Evolutionary conservation across 2,329 filamentous ascomycete genomes (phyloP).

Genomic region (Falciphora oryzae): DNA sequence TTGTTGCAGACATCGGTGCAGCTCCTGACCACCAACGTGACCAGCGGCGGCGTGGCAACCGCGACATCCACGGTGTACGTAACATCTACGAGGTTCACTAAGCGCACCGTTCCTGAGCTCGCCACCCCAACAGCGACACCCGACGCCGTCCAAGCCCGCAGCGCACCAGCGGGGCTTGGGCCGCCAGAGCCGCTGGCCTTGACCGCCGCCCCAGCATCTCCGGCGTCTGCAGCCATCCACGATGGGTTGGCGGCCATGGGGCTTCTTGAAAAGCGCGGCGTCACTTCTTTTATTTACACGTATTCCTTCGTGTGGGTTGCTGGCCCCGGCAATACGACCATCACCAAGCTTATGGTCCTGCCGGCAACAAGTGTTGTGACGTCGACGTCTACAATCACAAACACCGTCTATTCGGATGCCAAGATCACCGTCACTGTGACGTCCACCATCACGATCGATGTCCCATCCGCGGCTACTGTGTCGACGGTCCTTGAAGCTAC

Average conservation of each 20-base stretch:
- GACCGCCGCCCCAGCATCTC: background rate
- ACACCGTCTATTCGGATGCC: background rate
- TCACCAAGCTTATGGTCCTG: background rate
- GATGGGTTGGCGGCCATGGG: conserved; percentile 4
- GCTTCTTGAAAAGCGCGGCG: background rate
- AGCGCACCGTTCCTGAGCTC: background rate
- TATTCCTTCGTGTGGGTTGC: background rate
- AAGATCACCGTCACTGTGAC: background rate
- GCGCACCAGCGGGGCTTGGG: background rate
- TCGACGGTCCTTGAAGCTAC: background rate
- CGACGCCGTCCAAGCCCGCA: background rate
- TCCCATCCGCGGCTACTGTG: background rate
- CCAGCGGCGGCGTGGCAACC: background rate
- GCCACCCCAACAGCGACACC: background rate
- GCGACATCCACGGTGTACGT: background rate
- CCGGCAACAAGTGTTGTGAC: background rate
- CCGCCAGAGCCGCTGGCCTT: background rate
- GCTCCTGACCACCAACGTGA: background rate
- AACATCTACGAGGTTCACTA: background rate
- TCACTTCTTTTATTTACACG: background rate
- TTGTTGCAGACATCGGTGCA: background rate
- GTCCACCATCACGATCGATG: background rate
- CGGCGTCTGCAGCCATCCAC: background rate
- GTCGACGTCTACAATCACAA: background rate
- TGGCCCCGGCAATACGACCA: background rate